A percentile compares a stretch with the other conserved stretches of the same genome.
Conservation (phyloP, 345 rosid species). For the Rhodamnia rubescens region DNA sequence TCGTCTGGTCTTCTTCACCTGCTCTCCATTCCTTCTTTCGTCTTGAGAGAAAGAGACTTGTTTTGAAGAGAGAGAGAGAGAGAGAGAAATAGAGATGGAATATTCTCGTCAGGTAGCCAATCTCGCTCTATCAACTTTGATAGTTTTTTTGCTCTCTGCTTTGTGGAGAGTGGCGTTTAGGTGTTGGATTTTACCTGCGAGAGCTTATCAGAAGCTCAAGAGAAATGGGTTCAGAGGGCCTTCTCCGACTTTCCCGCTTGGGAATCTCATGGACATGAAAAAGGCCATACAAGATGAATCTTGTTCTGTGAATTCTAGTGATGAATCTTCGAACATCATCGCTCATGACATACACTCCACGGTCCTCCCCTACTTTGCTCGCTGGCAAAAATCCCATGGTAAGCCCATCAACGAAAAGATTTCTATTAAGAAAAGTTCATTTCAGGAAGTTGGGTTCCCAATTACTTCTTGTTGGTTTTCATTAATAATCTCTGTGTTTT, state of each 20-base stretch:
- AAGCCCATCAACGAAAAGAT: neutral
- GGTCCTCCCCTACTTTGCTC: slow-evolving; percentile 69
- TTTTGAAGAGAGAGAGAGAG: neutral
- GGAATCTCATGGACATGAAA: slow-evolving; percentile 62
- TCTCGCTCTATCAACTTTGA: neutral
- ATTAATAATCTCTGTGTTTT: neutral
- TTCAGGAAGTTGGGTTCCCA: neutral
- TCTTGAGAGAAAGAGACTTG: neutral
- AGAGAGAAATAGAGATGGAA: neutral
- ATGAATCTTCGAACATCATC: neutral
- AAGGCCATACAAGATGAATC: slow-evolving; percentile 6
- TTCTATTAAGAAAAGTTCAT: neutral
- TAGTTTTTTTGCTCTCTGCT: slow-evolving; percentile 12
- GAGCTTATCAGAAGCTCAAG: slow-evolving; percentile 39
- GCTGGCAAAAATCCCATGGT: slow-evolving; percentile 80
- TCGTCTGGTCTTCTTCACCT: neutral
- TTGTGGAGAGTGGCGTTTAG: slow-evolving; percentile 28
- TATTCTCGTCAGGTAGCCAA: slow-evolving; percentile 8
- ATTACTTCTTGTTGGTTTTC: neutral
- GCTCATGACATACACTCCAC: slow-evolving; percentile 75
- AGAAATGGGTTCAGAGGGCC: slow-evolving; percentile 73
- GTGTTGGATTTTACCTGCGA: slow-evolving; percentile 55
- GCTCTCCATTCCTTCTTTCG: neutral
- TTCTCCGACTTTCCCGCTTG: slow-evolving; percentile 66
- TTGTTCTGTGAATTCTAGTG: slow-evolving; percentile 9